Conservation (phyloP, 768 basidiomycete genomes). For the Mycena indigotica region DNA sequence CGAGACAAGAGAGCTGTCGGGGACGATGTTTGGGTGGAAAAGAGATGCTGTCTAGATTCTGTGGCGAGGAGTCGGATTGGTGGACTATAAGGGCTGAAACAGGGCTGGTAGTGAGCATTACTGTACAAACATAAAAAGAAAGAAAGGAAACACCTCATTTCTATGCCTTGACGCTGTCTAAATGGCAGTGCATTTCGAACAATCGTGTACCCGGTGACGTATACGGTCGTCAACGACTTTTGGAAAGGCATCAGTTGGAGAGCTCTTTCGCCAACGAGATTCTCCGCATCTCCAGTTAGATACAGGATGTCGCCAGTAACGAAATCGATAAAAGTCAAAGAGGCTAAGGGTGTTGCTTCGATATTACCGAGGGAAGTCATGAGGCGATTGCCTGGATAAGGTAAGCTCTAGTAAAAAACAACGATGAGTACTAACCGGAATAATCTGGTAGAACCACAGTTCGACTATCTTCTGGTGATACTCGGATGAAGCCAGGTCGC, state of each 20-base stretch:
- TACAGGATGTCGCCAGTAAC: slow-evolving; percentile 60
- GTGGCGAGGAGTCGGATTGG: slow-evolving; percentile 55
- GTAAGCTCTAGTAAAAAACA: slow-evolving; percentile 9
- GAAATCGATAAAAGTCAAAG: slow-evolving; percentile 59
- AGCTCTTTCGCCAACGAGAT: slow-evolving; percentile 50
- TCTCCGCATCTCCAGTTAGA: slow-evolving; percentile 58
- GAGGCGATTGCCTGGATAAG: slow-evolving; percentile 54
- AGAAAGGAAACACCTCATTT: slow-evolving; percentile 19
- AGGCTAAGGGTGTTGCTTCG: slow-evolving; percentile 56
- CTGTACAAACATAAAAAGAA: too few relatives aligned
- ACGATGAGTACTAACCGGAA: slow-evolving; percentile 42
- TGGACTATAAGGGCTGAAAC: slow-evolving; percentile 57
- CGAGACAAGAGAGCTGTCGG: slow-evolving; percentile 39
- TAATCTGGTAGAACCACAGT: slow-evolving; percentile 64
- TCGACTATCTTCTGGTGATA: slow-evolving; percentile 54
- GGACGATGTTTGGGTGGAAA: slow-evolving; percentile 31
- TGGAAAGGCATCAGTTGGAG: slow-evolving; percentile 57
- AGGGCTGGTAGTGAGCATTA: slow-evolving; percentile 14
- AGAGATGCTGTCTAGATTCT: slow-evolving; percentile 35
- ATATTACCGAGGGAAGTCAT: slow-evolving; percentile 69
- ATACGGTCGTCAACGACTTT: slow-evolving; percentile 50
- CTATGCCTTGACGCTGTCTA: slow-evolving; percentile 41
- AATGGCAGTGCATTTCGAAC: slow-evolving; percentile 58
- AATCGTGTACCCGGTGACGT: slow-evolving; percentile 53
- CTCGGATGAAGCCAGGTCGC: slow-evolving; percentile 61